phyloP scores from a whole-genome alignment of 2,329 filamentous ascomycete genomes.

The Colletotrichum truncatum region DNA sequence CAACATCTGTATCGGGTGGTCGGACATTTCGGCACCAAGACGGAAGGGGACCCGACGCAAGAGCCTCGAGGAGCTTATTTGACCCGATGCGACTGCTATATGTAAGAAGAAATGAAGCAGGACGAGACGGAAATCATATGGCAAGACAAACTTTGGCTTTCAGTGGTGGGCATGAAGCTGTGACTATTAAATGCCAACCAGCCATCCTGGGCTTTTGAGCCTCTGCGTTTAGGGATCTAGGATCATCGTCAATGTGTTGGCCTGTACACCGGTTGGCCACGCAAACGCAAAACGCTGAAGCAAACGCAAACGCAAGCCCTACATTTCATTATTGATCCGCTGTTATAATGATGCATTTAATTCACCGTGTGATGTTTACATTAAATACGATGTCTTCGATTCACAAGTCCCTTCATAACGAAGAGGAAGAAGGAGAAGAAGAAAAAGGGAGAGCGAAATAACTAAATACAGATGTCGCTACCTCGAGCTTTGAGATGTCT shows the following conservation, averaged over 20 bases:
- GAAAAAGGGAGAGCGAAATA: no score
- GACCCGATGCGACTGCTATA: slow-evolving; percentile 16
- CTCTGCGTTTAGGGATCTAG: background rate
- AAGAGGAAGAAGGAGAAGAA: background rate
- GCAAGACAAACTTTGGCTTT: slow-evolving; percentile 12
- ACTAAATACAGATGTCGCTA: background rate
- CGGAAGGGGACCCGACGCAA: slow-evolving; percentile 15
- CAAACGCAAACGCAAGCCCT: background rate
- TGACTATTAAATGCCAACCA: slow-evolving; percentile 5
- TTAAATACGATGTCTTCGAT: background rate
- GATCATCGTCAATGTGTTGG: background rate
- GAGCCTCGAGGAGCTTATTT: slow-evolving; percentile 23
- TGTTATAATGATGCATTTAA: background rate
- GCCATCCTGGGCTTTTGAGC: slow-evolving; percentile 10
- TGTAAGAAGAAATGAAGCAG: background rate
- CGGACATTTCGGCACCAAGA: slow-evolving; percentile 23
- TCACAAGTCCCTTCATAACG: background rate
- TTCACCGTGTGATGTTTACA: background rate
- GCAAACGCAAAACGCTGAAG: no score
- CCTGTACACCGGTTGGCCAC: background rate
- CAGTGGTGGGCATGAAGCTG: slow-evolving; percentile 14
- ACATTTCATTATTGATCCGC: background rate
- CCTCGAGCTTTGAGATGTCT: background rate
- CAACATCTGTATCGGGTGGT: slow-evolving; percentile 26
- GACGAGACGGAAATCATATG: slow-evolving; percentile 3